Evolutionary conservation across 108 stramenopile species (phyloP).

Genomic region (Cyclostephanos tholiformis): DNA sequence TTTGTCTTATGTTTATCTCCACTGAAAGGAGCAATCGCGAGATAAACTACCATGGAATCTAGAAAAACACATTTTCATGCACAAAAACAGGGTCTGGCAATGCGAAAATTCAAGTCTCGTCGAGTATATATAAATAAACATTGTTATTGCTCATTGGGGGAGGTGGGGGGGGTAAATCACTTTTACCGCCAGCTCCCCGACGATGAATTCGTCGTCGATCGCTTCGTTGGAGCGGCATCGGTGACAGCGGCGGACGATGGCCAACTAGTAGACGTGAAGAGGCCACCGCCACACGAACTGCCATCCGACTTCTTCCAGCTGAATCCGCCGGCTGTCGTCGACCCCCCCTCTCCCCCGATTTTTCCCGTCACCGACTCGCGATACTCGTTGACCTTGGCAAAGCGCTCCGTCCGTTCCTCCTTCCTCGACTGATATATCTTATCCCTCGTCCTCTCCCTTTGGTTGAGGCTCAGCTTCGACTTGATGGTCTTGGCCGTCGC

Average conservation of each 20-base stretch:
- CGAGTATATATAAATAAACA: too few species aligned
- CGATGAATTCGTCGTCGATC: slow-evolving; percentile 1
- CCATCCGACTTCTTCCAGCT: slow-evolving; percentile 16
- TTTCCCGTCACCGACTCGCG: slow-evolving; percentile 25
- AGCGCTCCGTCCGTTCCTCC: slow-evolving; percentile 39
- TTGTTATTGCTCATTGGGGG: too few species aligned
- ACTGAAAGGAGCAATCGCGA: too few species aligned
- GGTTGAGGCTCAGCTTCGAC: slow-evolving; percentile 24
- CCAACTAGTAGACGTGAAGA: slow-evolving; percentile 2
- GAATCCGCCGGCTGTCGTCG: neutral
- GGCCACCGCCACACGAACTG: too few species aligned
- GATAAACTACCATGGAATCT: too few species aligned
- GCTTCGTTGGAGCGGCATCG: neutral
- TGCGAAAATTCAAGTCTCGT: too few species aligned
- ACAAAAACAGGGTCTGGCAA: too few species aligned
- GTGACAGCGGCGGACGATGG: neutral
- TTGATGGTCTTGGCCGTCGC: slow-evolving; percentile 39
- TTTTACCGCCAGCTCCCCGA: slow-evolving; percentile 16
- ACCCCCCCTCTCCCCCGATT: slow-evolving; percentile 21
- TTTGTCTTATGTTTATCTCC: too few species aligned
- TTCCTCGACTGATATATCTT: slow-evolving; percentile 37
- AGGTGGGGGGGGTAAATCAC: neutral
- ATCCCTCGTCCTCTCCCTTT: slow-evolving; percentile 33
- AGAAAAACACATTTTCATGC: too few species aligned
- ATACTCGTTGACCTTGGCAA: slow-evolving; percentile 45